Conservation (phyloP, 2,329 filamentous ascomycete species). For the Epichloe hybrida region DNA sequence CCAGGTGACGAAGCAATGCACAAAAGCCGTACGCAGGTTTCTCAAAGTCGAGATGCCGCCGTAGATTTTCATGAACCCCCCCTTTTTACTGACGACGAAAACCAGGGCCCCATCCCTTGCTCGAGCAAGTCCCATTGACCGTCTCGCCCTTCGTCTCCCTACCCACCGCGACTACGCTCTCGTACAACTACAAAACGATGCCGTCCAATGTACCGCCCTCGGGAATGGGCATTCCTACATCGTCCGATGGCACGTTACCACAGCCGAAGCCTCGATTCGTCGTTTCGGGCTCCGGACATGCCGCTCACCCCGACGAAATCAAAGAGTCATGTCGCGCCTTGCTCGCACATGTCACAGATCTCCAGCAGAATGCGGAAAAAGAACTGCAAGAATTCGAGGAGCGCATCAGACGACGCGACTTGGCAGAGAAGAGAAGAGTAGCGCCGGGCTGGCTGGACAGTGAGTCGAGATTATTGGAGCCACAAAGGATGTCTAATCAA, state of each 20-base stretch:
- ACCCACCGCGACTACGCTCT: conserved; percentile 77
- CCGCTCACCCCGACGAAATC: conserved; percentile 79
- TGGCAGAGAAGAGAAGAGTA: conserved; percentile 66
- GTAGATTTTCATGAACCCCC: background rate
- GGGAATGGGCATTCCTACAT: conserved; percentile 21
- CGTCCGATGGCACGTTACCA: conserved; percentile 20
- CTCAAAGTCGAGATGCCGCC: background rate
- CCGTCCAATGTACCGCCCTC: conserved; percentile 64
- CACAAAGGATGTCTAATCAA: conserved; percentile 37
- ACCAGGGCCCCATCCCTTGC: conserved; percentile 68
- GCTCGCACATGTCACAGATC: conserved; percentile 57
- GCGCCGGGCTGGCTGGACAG: conserved; percentile 75
- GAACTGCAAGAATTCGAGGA: conserved; percentile 60
- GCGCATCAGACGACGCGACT: conserved; percentile 47
- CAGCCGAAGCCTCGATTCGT: conserved; percentile 56
- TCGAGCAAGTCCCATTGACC: conserved; percentile 84
- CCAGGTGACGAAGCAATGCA: conserved; percentile 13
- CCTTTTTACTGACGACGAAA: conserved; percentile 7
- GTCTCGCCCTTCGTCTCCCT: conserved; percentile 91
- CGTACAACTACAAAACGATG: conserved; percentile 88
- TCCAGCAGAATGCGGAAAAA: conserved; percentile 53
- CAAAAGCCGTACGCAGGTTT: conserved; percentile 20
- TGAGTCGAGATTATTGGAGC: conserved; percentile 54
- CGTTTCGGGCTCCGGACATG: conserved; percentile 61
- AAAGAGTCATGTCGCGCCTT: conserved; percentile 68